Percentiles rank a stretch among this genome's conserved stretches.
phyloP scores from a whole-genome alignment of 1,284 basidiomycete genomes.

The Tilletia indica region DNA sequence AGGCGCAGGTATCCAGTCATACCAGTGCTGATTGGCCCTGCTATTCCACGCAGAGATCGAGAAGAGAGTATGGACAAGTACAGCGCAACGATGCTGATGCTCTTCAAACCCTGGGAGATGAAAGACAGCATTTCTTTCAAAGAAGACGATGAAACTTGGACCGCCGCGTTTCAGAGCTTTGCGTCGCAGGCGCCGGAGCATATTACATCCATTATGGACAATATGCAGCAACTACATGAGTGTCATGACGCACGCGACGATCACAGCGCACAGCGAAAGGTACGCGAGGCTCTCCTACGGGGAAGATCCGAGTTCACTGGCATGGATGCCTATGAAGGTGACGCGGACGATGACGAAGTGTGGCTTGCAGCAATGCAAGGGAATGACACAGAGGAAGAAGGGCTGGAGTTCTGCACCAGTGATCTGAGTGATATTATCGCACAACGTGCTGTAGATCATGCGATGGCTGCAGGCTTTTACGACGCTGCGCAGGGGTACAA shows the following conservation, averaged over 20 bases:
- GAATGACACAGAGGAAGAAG: no score
- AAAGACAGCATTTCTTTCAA: no score
- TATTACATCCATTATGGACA: background rate
- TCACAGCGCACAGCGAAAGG: background rate
- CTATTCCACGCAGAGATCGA: background rate
- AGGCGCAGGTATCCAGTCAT: background rate
- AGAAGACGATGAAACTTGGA: no score
- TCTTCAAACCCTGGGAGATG: background rate
- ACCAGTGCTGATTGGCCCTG: background rate
- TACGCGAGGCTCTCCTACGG: background rate
- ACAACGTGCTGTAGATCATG: background rate
- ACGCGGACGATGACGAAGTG: no score
- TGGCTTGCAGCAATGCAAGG: no score
- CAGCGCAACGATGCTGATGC: background rate
- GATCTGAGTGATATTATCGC: background rate
- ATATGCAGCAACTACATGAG: slow-evolving; percentile 4
- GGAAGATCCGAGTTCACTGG: no score
- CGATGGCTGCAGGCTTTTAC: background rate
- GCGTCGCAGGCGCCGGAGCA: background rate
- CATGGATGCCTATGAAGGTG: no score
- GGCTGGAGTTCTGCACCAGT: no score
- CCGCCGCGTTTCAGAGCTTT: no score
- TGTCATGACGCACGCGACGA: background rate
- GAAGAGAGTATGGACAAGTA: background rate
- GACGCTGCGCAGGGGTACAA: background rate